Base-by-base conservation (phyloP, 2,329 filamentous ascomycete genomes). In the Aureobasidium vineae region DNA sequence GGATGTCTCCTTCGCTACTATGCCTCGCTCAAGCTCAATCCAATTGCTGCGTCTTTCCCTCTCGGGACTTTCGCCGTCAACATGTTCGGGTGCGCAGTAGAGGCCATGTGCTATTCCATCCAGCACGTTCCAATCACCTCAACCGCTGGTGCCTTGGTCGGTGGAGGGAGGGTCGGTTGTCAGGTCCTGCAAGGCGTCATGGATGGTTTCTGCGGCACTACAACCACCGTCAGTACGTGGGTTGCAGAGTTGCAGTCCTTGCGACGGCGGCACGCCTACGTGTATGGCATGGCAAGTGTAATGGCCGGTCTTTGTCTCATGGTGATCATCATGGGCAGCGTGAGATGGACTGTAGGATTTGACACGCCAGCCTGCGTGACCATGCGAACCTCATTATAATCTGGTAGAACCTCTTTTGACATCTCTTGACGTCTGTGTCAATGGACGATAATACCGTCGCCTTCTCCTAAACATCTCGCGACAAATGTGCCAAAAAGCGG, bases 61-160 rank as follows among this genome's bases (percentile, higher is more conserved):
- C 76, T 97, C 0, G 94, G 94, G 2, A 98, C 94, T 0, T 97
- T 97, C 72, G 78, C 80, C 0, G 91, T 90, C 33, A 98, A 98
- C 73, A 81, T 96, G 5, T 75, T 89, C 16, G 94, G 93, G 5
- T 92, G 91, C 0, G 84, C 84, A 0, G 77, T 97, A 19, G 76
- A 96, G 59, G 92, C 86, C 16, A 88, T 92, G 83, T 85, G 87
- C 36, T 96, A 86, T 80, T 90, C 96, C 73, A 79, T 97, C 60
- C 90, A 92, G 70, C 92, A 91, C 72, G 80, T 85, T 0, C 67
- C 73, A 6, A 66, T 77, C 11, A 72, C 70, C 16, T 57, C 82
- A 1, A 70, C 70, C 60, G 68, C 50, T 70, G 67, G 80, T 2
- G 76, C 74, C 0, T 38, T 75, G 1, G 71, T 74, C 2, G 80